Base-by-base conservation (phyloP, 2,329 filamentous ascomycete species). In the Fusarium nematophilum region DNA sequence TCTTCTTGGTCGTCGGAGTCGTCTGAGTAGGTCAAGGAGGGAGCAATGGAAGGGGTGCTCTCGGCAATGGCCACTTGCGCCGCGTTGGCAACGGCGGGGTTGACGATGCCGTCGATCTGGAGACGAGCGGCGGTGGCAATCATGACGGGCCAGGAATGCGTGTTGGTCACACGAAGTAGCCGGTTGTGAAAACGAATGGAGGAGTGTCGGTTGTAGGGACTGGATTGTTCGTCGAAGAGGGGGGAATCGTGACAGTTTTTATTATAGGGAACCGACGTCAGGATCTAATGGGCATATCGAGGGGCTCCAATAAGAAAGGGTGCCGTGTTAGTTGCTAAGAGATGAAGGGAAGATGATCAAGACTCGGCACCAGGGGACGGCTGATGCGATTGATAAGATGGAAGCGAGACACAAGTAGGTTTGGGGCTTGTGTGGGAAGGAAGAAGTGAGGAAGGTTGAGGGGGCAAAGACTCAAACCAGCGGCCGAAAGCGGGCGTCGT, bases 1-100 rank as follows among this genome's bases (percentile, higher is more conserved):
- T 83, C 81, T 43, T 86, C 83, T 50, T 83, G 81, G 53, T 85
- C 84, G 64, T 87, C 85, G 21, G 85, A 87, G 61, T 86, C 82
- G 61, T 83, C 85, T 11, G 86, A 88, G 67, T 85, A 88, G 50
- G 84, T 87, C 50, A 89, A 79, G 1, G 86, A 88, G 1, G 86
- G 86, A 1, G 84, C 85, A 40, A 81, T 75, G 10, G 85, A 87
- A 34, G 81, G 79, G 2, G 79, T 59, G 49, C 78, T 76, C 61
- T 83, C 80, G 57, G 79, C 73, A 15, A 81, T 78, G 29, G 80
- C 74, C 69, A 76, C 77, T 63, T 77, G 74, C 46, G 75, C 65
- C 27, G 75, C 70, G 23, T 79, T 72, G 57, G 77, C 71, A 58
- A 75, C 73, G 31, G 80, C 70, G 57, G 77, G 69, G 60, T 77